Conservation (phyloP, 164 flowering plant genomes). For the Taxillus chinensis region DNA sequence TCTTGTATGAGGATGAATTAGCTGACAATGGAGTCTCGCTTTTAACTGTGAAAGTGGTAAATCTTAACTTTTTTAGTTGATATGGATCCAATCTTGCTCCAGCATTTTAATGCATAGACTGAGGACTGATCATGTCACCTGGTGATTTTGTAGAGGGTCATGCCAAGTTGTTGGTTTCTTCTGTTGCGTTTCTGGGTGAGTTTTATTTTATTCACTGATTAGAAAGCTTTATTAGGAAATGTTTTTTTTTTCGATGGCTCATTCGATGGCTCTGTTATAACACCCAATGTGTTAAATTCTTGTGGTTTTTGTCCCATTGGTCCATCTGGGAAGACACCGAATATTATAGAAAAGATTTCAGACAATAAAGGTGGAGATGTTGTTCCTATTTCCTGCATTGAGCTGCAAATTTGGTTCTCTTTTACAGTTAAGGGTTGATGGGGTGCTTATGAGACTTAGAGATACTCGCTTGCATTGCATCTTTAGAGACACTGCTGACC, state of each 20-base stretch:
- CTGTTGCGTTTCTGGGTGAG: slow-evolving; percentile 98
- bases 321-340: neutral
- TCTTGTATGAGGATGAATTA: slow-evolving; percentile 92
- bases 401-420: slow-evolving; percentile 10
- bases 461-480: slow-evolving; percentile 82
- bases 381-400: neutral
- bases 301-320: neutral
- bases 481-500: slow-evolving; percentile 32
- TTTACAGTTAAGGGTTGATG: slow-evolving; percentile 94
- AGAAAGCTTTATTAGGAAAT: neutral
- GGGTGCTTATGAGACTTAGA: slow-evolving; percentile 85
- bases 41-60: slow-evolving; percentile 94
- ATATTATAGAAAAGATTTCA: neutral
- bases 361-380: neutral
- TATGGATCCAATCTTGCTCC: neutral
- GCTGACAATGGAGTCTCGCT: slow-evolving; percentile 94
- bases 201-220: slow-evolving; percentile 3
- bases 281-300: neutral
- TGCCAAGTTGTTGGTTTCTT: slow-evolving; percentile 97
- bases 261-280: neutral
- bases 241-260: neutral
- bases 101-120: neutral
- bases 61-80: neutral
- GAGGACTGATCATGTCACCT: slow-evolving; percentile 2
- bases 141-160: slow-evolving; percentile 67